phyloP scores from a whole-genome alignment of 1,284 basidiomycete species.

The Tremellales sp. region DNA sequence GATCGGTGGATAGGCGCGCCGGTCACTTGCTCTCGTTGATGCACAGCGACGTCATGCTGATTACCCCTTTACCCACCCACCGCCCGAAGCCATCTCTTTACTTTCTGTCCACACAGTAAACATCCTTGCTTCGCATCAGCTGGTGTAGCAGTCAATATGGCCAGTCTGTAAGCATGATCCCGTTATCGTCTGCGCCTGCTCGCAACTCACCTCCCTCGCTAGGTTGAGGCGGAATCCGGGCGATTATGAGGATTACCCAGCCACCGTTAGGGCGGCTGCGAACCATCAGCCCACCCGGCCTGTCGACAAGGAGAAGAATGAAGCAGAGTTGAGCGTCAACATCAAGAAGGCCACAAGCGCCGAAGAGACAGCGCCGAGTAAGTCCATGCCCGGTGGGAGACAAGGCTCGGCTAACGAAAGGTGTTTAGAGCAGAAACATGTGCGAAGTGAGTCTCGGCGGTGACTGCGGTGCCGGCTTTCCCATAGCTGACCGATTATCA shows the following conservation, averaged over 20 bases:
- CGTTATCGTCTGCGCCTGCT: background rate
- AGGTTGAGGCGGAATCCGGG: constrained; percentile 36
- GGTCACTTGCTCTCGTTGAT: too few relatives aligned
- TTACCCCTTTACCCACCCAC: too few relatives aligned
- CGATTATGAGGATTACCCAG: constrained; percentile 37
- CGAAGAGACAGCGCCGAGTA: constrained; percentile 70
- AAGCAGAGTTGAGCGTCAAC: constrained; percentile 81
- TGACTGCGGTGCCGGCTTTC: constrained; percentile 1
- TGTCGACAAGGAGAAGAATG: constrained; percentile 94
- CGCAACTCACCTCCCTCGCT: background rate
- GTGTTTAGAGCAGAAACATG: constrained; percentile 95
- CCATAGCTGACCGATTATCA: constrained; percentile 50
- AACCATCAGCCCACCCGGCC: constrained; percentile 85
- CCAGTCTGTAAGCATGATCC: background rate
- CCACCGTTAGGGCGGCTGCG: constrained; percentile 24
- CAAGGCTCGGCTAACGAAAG: constrained; percentile 1
- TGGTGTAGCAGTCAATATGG: background rate
- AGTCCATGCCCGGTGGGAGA: constrained; percentile 9
- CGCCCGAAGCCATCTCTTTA: too few relatives aligned
- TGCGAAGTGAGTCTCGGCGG: constrained; percentile 67
- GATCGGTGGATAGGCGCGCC: too few relatives aligned
- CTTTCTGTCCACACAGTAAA: too few relatives aligned
- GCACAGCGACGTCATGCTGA: too few relatives aligned
- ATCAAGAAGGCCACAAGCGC: constrained; percentile 95
- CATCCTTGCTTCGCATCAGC: too few relatives aligned